Conservation (phyloP, 306 rosid genomes). For the Gillenia trifoliata region DNA sequence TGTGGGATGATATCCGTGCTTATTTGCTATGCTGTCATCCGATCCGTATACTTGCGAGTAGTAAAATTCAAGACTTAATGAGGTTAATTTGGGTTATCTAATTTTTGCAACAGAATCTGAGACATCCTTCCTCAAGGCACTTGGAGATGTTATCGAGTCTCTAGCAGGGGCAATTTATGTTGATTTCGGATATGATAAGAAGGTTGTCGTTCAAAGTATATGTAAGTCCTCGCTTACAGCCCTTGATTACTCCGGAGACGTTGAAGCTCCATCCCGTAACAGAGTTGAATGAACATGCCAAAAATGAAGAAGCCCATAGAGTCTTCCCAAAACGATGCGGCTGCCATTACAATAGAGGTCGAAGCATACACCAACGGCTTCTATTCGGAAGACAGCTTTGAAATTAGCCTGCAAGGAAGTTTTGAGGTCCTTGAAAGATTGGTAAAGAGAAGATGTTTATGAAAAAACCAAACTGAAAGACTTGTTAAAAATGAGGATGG, state of each 20-base stretch:
- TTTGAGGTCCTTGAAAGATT: conserved; percentile 42
- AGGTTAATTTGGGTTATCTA: no score
- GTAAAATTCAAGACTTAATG: no score
- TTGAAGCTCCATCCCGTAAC: conserved; percentile 39
- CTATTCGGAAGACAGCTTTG: conserved; percentile 28
- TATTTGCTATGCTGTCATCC: no score
- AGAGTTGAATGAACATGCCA: conserved; percentile 53
- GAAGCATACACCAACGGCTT: conserved; percentile 24
- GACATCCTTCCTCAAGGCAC: no score
- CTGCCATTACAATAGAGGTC: conserved; percentile 34
- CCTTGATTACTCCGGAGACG: conserved; percentile 62
- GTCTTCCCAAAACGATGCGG: conserved; percentile 12
- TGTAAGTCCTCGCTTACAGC: conserved; percentile 65
- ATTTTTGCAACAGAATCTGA: no score
- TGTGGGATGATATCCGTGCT: no score
- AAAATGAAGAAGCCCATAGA: conserved; percentile 2
- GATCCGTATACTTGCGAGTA: no score
- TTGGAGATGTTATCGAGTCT: conserved; percentile 80
- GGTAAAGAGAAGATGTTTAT: no score
- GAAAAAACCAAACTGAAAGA: no score
- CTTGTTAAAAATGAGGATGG: no score
- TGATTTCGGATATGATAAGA: conserved; percentile 58
- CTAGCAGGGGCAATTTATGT: conserved; percentile 74
- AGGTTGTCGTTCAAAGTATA: conserved; percentile 48
- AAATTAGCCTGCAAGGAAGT: conserved; percentile 46